These are phyloP conservation scores for Apiotrichum veenhuisii DNA, from an alignment of 1,284 basidiomycete species.

Conservation along the genomic window DNA sequence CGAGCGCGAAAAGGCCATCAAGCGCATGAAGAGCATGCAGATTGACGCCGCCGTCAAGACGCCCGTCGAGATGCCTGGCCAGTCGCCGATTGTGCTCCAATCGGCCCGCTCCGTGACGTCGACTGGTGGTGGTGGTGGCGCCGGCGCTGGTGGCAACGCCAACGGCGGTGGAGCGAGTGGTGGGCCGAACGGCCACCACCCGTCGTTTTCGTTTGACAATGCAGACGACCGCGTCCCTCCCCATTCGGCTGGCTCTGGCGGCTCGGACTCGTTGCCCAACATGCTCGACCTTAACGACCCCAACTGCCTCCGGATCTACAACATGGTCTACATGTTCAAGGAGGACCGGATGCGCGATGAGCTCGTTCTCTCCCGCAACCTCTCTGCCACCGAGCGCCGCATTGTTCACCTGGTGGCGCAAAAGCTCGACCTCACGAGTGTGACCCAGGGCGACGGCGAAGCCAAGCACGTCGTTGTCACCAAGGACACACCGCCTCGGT, in stretches of 20 bases:
- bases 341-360: conserved; percentile 98
- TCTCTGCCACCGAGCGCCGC: conserved; percentile 78
- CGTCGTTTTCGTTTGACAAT: conserved; percentile 47
- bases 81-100: conserved; percentile 1
- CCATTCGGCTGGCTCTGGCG: conserved; percentile 56
- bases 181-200: conserved; percentile 41
- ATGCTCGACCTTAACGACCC: conserved; percentile 95
- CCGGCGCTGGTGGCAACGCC: conserved; percentile 58
- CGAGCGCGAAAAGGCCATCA: conserved; percentile 97
- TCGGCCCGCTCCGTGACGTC: conserved; percentile 2
- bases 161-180: too few relatives aligned
- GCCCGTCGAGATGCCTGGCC: conserved; percentile 3
- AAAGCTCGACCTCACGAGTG: conserved; percentile 90
- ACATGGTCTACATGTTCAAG: conserved; percentile 93
- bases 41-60: conserved; percentile 59
- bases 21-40: conserved; percentile 95
- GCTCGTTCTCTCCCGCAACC: conserved; percentile 83
- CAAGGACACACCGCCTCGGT: conserved; percentile 43
- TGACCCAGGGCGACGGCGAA: conserved; percentile 88
- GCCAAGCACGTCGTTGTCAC: conserved; percentile 90
- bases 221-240: conserved; percentile 51
- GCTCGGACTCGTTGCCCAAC: conserved; percentile 52
- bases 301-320: conserved; percentile 93
- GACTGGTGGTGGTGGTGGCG: too few relatives aligned
- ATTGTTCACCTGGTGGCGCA: conserved; percentile 95